These are phyloP conservation scores for Mrakia gelida DNA, from an alignment of 768 basidiomycete genomes.

Conservation along the genomic window DNA sequence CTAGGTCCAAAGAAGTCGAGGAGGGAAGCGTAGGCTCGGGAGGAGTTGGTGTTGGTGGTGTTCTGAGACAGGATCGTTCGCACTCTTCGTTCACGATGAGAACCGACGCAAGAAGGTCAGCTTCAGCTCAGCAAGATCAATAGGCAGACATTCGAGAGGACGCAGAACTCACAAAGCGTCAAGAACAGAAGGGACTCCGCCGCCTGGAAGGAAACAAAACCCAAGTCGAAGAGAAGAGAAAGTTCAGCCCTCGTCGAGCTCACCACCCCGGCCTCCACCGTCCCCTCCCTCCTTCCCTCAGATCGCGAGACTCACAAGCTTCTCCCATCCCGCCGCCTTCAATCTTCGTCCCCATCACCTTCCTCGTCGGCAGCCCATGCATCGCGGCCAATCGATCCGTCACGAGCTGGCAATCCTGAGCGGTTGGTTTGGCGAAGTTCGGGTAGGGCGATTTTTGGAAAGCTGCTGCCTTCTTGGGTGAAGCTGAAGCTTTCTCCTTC, in stretches of 20 bases:
- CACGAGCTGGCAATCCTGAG: constrained; percentile 24
- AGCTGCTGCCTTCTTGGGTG: constrained; percentile 19
- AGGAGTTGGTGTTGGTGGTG: constrained; percentile 31
- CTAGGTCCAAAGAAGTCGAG: constrained; percentile 21
- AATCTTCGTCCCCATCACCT: constrained; percentile 8
- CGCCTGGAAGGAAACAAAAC: neutral
- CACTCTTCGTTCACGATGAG: constrained; percentile 7
- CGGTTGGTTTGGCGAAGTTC: constrained; percentile 11
- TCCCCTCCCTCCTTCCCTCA: neutral
- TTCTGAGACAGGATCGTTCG: constrained; percentile 31
- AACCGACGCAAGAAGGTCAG: neutral
- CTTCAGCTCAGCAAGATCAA: neutral
- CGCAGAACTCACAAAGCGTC: constrained; percentile 25
- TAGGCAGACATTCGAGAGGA: neutral
- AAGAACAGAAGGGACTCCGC: constrained; percentile 25
- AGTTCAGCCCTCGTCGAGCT: constrained; percentile 3
- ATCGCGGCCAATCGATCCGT: constrained; percentile 14
- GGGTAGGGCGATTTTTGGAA: constrained; percentile 23
- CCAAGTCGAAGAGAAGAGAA: neutral
- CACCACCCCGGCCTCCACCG: neutral
- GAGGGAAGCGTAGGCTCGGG: constrained; percentile 28
- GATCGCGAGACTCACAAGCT: constrained; percentile 11
- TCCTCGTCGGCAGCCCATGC: constrained; percentile 26
- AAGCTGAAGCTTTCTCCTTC: neutral
- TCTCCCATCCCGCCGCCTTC: constrained; percentile 9